These are phyloP conservation scores for Arachis hypogaea DNA, from an alignment of 306 rosid genomes.

Conservation along the genomic window DNA sequence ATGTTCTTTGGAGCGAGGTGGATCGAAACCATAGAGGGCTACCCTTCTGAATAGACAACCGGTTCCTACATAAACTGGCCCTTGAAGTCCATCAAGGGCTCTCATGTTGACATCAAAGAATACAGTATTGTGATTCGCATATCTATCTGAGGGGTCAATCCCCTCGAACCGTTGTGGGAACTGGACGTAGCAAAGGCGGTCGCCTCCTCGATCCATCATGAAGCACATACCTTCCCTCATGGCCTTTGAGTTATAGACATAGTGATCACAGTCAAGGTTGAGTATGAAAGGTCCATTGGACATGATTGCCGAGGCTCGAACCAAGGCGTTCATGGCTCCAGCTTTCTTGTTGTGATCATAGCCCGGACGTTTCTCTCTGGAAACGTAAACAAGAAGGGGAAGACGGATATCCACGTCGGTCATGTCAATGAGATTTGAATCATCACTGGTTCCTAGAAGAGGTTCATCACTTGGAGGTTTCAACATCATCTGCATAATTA, in stretches of 20 bases:
- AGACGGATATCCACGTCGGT: conserved; percentile 86
- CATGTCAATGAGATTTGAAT: conserved; percentile 65
- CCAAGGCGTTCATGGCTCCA: conserved; percentile 95
- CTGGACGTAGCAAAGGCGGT: conserved; percentile 91
- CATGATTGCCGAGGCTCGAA: conserved; percentile 92
- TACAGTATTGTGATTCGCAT: conserved; percentile 95
- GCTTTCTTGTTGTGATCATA: conserved; percentile 97
- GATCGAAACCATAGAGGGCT: conserved; percentile 92
- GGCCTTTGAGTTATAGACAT: conserved; percentile 88
- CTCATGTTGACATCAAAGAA: conserved; percentile 98
- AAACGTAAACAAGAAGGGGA: conserved; percentile 92
- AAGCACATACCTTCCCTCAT: conserved; percentile 99
- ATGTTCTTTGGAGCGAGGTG: conserved; percentile 85
- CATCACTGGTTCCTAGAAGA: conserved; percentile 72
- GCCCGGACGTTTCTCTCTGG: conserved; percentile 96
- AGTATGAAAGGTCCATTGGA: conserved; percentile 94
- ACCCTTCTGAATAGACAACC: conserved; percentile 93
- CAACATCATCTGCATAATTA: conserved; percentile 83
- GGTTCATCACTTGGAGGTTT: conserved; percentile 98
- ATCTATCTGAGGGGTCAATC: conserved; percentile 94
- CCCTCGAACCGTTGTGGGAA: conserved; percentile 99
- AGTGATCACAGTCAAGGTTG: conserved; percentile 93
- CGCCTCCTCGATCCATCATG: conserved; percentile 99
- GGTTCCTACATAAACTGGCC: conserved; percentile 96
- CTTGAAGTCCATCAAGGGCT: conserved; percentile 97